Evolutionary conservation across 176 grass and related monocot genomes (phyloP).

Genomic region (Puccinellia tenuiflora): DNA sequence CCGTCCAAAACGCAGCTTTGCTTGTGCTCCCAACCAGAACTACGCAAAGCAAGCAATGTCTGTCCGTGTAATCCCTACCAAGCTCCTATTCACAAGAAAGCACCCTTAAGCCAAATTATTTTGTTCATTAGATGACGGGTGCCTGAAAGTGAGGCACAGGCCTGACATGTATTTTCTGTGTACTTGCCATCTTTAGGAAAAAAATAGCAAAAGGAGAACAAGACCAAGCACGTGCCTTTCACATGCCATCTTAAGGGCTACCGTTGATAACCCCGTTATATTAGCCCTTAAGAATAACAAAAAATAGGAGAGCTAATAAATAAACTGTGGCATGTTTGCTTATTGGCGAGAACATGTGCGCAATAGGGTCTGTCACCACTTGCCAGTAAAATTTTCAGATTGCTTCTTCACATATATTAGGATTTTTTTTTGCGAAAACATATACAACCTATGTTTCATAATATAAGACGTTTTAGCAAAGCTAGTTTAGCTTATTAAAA

Average conservation of each 20-base stretch:
- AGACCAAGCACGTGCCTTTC: too few species aligned
- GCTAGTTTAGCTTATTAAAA: too few species aligned
- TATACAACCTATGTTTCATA: too few species aligned
- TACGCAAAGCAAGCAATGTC: constrained; percentile 22
- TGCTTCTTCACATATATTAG: neutral
- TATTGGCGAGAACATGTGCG: neutral
- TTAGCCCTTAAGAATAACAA: neutral
- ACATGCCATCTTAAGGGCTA: neutral
- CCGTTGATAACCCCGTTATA: neutral
- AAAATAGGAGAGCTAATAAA: neutral
- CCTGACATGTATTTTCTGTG: neutral
- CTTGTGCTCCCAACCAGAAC: constrained; percentile 25
- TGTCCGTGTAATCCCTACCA: neutral
- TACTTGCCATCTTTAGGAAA: constrained; percentile 10
- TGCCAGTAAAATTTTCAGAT: neutral
- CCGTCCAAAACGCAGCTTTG: constrained; percentile 15
- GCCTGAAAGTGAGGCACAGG: neutral
- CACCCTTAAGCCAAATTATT: neutral
- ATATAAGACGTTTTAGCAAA: too few species aligned
- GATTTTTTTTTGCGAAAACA: too few species aligned
- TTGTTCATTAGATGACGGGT: constrained; percentile 3
- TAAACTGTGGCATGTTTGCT: neutral
- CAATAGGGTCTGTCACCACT: neutral
- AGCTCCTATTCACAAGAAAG: constrained; percentile 14
- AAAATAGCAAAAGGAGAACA: neutral